Base-by-base conservation (phyloP, 805 yeast genomes). In the Ogataea polymorpha region DNA sequence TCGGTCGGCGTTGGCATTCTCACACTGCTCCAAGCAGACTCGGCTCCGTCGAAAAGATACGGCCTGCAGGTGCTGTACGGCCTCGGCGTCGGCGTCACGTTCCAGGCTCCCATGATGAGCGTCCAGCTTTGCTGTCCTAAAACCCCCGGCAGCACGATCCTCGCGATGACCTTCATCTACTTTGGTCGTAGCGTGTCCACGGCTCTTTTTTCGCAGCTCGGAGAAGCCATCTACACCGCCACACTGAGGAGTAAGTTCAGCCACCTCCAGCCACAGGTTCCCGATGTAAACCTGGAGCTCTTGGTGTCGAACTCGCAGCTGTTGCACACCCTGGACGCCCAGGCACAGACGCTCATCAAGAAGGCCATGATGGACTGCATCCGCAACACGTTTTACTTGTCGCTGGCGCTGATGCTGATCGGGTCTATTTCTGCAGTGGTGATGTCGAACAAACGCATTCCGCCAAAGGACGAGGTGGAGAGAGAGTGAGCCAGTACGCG, bases 121-220 rank as follows among this genome's bases (percentile, higher is more conserved):
- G 62, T 71, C 3, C 78, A 75, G 49, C 54, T 77, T n/a, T 52
- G 63, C 16, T 77, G 78, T 9, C 80, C 82, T 24, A 72, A 75
- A 44, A 55, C 63, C 1, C 67, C 74, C 6, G 82, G 81, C 12
- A 67, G 72, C 3, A 63, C 67, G 6, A 72, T 77, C 34, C 54
- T 75, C 56, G 65, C 75, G 2, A 74, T 80, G 5, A 58, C 78
- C 1, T 62, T 68, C 36, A 41, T 72, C 42, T 65, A 67, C 46
- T 74, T 73, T 51, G 54, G 56, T 12, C 68, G 81, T 48, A 56
- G 72, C 1, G 45, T 75, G 13, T 75, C 74, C 15, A 72, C 75
- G 32, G 65, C 79, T 2, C 27, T 77, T 21, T 68, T 73, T 18
- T 62, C 72, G 3, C 65, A 61, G 27, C 55, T 72, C 14, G 66